Evolutionary conservation across 208 protist genomes (phyloP).

Genomic region (Trypanosomatidae sp.): DNA sequence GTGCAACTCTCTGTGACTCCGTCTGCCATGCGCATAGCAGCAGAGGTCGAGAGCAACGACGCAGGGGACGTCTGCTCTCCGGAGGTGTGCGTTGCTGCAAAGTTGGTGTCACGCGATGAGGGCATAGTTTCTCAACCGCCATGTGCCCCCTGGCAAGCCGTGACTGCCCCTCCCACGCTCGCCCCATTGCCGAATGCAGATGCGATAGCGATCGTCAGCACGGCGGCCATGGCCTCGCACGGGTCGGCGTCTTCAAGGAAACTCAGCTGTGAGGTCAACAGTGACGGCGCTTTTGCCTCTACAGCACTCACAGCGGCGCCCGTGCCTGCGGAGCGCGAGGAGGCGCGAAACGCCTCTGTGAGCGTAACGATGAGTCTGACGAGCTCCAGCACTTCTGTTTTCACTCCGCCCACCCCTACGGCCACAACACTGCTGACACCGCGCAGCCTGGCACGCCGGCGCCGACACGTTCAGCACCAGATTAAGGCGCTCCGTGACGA

Average conservation of each 20-base stretch:
- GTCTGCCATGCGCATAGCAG: neutral
- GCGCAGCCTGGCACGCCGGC: slow-evolving; percentile 8
- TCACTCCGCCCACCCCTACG: slow-evolving; percentile 2
- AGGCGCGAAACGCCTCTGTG: neutral
- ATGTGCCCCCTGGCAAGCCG: neutral
- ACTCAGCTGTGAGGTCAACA: neutral
- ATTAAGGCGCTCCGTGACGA: neutral
- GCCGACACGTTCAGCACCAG: neutral
- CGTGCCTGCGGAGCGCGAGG: neutral
- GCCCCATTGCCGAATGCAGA: neutral
- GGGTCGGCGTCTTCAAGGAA: neutral
- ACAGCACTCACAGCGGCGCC: neutral
- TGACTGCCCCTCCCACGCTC: neutral
- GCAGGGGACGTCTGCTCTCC: neutral
- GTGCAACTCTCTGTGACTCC: neutral
- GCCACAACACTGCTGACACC: slow-evolving; percentile 12
- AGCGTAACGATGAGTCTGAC: neutral
- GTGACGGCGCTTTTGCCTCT: neutral
- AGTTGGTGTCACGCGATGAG: neutral
- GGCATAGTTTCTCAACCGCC: neutral
- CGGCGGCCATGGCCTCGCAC: neutral
- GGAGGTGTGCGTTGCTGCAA: neutral
- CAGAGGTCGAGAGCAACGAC: neutral
- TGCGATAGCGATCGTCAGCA: neutral
- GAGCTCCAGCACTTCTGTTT: neutral